Evolutionary conservation across 2,329 filamentous ascomycete genomes (phyloP).

Genomic region (Aurifilum marmelostoma): DNA sequence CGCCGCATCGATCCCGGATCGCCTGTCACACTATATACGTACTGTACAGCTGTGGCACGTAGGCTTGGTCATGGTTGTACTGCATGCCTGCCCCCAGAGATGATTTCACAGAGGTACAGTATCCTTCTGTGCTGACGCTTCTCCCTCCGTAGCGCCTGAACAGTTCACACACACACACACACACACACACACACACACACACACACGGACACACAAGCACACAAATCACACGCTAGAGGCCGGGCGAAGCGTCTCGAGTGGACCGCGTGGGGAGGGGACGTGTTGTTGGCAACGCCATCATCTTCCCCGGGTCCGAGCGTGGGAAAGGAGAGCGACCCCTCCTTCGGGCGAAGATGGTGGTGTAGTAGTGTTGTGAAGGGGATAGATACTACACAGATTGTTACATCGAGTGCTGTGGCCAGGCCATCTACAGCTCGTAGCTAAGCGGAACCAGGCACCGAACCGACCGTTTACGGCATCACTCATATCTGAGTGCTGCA

Average conservation of each 20-base stretch:
- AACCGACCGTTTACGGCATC: background rate
- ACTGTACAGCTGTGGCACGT: slow-evolving; percentile 20
- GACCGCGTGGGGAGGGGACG: background rate
- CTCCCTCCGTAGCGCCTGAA: background rate
- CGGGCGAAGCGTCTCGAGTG: background rate
- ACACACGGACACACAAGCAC: too few relatives aligned
- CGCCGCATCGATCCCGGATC: slow-evolving; percentile 17
- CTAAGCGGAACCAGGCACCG: slow-evolving; percentile 12
- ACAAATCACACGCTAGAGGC: background rate
- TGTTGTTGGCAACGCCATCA: background rate
- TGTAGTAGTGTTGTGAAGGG: background rate
- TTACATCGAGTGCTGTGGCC: background rate
- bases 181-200: background rate
- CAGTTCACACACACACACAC: background rate
- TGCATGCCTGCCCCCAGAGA: slow-evolving; percentile 17
- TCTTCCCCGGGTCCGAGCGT: background rate
- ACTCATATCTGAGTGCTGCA: background rate
- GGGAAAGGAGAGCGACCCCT: background rate
- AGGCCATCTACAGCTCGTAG: slow-evolving; percentile 6
- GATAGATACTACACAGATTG: background rate
- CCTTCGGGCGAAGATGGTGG: background rate
- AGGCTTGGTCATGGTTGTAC: slow-evolving; percentile 22
- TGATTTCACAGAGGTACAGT: background rate
- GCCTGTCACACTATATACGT: slow-evolving; percentile 17
- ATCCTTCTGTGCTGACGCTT: background rate